Evolutionary conservation across 108 stramenopile species (phyloP).

Genomic region (Mediolabrus comicus): DNA sequence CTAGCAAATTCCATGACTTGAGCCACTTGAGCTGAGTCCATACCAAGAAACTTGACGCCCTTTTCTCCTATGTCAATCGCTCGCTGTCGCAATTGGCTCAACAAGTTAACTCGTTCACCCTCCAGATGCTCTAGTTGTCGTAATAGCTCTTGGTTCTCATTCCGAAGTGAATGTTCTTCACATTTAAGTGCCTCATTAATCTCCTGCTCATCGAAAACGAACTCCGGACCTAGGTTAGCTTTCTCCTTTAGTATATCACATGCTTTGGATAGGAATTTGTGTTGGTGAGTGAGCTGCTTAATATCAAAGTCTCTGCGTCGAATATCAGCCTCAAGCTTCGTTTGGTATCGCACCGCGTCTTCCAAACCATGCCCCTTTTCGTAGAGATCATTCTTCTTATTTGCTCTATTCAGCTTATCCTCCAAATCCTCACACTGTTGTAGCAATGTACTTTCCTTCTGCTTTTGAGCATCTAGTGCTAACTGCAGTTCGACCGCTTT

Average conservation of each 20-base stretch:
- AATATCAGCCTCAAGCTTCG: conserved; percentile 70
- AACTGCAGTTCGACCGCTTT: conserved; percentile 7
- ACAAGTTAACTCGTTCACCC: conserved; percentile 54
- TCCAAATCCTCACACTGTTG: conserved; percentile 23
- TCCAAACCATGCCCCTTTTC: conserved; percentile 71
- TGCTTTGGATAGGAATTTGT: conserved; percentile 54
- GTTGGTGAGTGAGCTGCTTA: conserved; percentile 36
- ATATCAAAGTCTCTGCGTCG: conserved; percentile 60
- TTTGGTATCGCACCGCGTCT: conserved; percentile 63
- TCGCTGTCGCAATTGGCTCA: conserved; percentile 57
- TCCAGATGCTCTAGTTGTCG: conserved; percentile 68
- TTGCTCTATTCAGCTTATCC: conserved; percentile 34
- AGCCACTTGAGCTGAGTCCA: conserved; percentile 39
- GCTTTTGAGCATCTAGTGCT: conserved; percentile 2
- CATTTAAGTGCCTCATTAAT: conserved; percentile 27
- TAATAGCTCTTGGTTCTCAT: conserved; percentile 54
- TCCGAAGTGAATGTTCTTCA: conserved; percentile 26
- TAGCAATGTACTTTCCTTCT: conserved; percentile 4
- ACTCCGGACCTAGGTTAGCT: conserved; percentile 53
- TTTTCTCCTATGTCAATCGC: conserved; percentile 62
- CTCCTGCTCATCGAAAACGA: conserved; percentile 57
- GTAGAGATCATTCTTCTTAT: conserved; percentile 59
- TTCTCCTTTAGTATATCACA: conserved; percentile 70
- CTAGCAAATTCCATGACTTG: conserved; percentile 59
- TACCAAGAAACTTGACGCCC: conserved; percentile 49